These are phyloP conservation scores for Diaporthe citri DNA, from an alignment of 2,329 filamentous ascomycete species.

Conservation along the genomic window DNA sequence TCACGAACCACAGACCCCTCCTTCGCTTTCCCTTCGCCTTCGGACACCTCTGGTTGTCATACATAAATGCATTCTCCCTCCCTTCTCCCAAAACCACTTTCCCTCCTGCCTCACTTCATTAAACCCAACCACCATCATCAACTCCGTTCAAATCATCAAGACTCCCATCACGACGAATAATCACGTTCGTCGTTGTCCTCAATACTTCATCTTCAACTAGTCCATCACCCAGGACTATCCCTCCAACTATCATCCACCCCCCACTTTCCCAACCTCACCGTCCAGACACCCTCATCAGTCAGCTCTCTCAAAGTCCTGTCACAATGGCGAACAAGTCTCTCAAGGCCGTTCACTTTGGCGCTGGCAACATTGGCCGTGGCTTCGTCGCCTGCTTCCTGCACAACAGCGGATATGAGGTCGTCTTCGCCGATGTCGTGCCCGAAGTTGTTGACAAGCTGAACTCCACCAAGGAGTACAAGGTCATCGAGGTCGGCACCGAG, in stretches of 20 bases:
- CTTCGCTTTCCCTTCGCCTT: conserved; percentile 21
- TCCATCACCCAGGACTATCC: not conserved
- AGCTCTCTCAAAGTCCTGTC: conserved; percentile 21
- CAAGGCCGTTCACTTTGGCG: conserved; percentile 88
- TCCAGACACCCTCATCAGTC: not conserved
- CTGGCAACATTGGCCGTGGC: conserved; percentile 88
- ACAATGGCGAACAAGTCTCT: conserved; percentile 60
- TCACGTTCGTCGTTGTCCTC: not conserved
- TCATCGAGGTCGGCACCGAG: conserved; percentile 91
- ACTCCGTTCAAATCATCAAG: not conserved
- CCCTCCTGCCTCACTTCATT: not conserved
- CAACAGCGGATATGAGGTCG: conserved; percentile 93
- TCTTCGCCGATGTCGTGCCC: conserved; percentile 96
- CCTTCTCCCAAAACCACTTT: not conserved
- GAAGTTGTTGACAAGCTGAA: conserved; percentile 85
- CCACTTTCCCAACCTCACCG: not conserved
- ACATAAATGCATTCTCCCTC: conserved; percentile 37
- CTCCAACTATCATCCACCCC: not conserved
- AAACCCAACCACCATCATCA: conserved; percentile 9
- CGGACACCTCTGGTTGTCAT: conserved; percentile 18
- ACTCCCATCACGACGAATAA: not conserved
- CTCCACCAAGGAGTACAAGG: conserved; percentile 81
- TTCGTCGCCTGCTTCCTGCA: conserved; percentile 94
- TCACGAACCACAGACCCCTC: conserved; percentile 37
- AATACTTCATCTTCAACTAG: not conserved